A percentile compares a stretch with the other conserved stretches of the same genome.
Evolutionary conservation across 2,329 filamentous ascomycete genomes (phyloP).

Genomic region (Emericellopsis cladophorae): DNA sequence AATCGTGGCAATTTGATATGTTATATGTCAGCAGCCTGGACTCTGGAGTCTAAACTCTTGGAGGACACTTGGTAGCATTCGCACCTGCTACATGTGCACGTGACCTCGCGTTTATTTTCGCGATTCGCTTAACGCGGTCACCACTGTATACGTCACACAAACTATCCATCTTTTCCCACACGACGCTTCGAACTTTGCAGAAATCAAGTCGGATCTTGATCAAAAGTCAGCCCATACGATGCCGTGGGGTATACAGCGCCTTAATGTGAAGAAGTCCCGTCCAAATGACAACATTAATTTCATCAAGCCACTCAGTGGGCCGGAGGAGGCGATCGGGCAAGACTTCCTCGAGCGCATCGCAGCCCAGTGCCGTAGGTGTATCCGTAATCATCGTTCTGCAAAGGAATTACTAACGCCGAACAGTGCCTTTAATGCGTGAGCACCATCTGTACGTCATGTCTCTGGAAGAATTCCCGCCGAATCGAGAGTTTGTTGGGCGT

Average conservation of each 20-base stretch:
- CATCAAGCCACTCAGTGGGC: constrained; percentile 64
- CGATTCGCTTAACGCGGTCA: background rate
- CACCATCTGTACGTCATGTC: constrained; percentile 52
- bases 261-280: constrained; percentile 63
- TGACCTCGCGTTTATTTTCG: background rate
- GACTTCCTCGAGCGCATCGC: constrained; percentile 67
- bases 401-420: constrained; percentile 1
- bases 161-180: too few species aligned
- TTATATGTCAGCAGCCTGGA: too few species aligned
- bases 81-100: background rate
- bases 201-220: background rate
- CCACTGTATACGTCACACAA: background rate
- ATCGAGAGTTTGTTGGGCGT: constrained; percentile 71
- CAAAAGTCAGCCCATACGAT: constrained; percentile 26
- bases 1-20: too few species aligned
- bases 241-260: constrained; percentile 65
- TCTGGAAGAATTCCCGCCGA: constrained; percentile 72
- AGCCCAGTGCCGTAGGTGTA: constrained; percentile 55
- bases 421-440: constrained; percentile 57
- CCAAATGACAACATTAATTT: constrained; percentile 74
- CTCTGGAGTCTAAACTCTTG: too few species aligned
- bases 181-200: too few species aligned
- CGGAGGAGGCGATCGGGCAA: constrained; percentile 48
- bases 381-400: background rate
- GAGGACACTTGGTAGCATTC: too few species aligned